phyloP scores from a whole-genome alignment of 164 flowering plant genomes.

The Aristolochia fimbriata region DNA sequence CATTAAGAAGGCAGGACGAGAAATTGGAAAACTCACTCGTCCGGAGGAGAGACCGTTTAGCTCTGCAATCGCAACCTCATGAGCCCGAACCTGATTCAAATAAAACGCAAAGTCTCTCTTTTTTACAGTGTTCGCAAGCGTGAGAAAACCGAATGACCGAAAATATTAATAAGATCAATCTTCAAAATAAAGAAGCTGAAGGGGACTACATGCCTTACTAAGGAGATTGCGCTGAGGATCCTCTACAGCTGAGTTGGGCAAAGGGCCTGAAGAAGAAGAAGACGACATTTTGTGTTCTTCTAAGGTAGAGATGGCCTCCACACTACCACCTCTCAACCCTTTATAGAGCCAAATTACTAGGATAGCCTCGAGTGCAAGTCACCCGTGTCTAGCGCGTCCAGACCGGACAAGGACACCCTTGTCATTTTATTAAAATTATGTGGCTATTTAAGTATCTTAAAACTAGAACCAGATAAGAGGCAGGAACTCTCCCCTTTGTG shows the following conservation, averaged over 20 bases:
- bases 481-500: too few species aligned
- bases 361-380: background rate
- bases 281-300: background rate
- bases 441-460: background rate
- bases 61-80: conserved; percentile 6
- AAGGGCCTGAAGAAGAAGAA: background rate
- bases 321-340: background rate
- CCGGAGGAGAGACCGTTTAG: conserved; percentile 2
- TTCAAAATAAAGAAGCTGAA: background rate
- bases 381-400: background rate
- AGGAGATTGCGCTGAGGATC: background rate
- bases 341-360: background rate
- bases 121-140: background rate
- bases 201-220: background rate
- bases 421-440: background rate
- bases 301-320: background rate
- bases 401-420: background rate
- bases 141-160: background rate
- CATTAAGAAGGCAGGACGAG: background rate
- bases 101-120: background rate
- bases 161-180: too few species aligned
- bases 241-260: background rate
- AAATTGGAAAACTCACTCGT: background rate
- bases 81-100: conserved; percentile 1
- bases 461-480: too few species aligned